These are phyloP conservation scores for Inonotus hispidus DNA, from an alignment of 1,284 basidiomycete species.

Conservation along the genomic window DNA sequence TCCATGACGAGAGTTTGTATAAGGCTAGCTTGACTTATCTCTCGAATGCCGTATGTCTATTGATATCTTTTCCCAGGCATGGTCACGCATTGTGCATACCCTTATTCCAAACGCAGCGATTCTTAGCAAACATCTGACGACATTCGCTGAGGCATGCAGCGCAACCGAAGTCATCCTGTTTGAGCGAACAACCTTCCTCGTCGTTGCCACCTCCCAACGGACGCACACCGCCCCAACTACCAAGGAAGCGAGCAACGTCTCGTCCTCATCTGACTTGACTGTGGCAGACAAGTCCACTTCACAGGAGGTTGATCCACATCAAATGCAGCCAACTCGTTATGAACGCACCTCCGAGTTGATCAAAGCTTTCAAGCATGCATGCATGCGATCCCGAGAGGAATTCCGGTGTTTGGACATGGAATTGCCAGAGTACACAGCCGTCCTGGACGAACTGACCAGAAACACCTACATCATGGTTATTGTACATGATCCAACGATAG, in stretches of 20 bases:
- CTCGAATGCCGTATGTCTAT: conserved; percentile 1
- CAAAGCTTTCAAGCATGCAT: conserved; percentile 92
- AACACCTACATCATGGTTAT: conserved; percentile 94
- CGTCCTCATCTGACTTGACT: conserved; percentile 24
- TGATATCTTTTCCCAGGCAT: conserved; percentile 56
- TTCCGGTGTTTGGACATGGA: conserved; percentile 81
- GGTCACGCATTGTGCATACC: conserved; percentile 96
- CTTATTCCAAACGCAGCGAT: conserved; percentile 93
- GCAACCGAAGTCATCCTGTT: conserved; percentile 95
- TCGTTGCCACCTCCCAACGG: conserved; percentile 75
- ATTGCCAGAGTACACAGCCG: conserved; percentile 80
- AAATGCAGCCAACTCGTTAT: conserved; percentile 78
- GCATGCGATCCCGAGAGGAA: conserved; percentile 76
- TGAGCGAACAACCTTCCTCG: conserved; percentile 95
- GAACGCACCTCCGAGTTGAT: conserved; percentile 95
- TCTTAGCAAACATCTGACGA: conserved; percentile 80
- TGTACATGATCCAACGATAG: conserved; percentile 81
- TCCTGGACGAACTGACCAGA: conserved; percentile 90
- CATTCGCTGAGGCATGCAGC: conserved; percentile 79
- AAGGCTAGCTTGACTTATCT: conserved; percentile 48
- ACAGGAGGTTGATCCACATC: conserved; percentile 33
- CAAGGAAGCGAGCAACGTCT: conserved; percentile 24
- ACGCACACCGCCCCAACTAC: conserved; percentile 14
- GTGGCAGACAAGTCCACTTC: conserved; percentile 10
- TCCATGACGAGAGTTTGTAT: conserved; percentile 97